Evolutionary conservation across 1,139 yeast genomes (phyloP), one percentile per base, ranked within the genome.

Genomic region (Candida mesenterica): DNA sequence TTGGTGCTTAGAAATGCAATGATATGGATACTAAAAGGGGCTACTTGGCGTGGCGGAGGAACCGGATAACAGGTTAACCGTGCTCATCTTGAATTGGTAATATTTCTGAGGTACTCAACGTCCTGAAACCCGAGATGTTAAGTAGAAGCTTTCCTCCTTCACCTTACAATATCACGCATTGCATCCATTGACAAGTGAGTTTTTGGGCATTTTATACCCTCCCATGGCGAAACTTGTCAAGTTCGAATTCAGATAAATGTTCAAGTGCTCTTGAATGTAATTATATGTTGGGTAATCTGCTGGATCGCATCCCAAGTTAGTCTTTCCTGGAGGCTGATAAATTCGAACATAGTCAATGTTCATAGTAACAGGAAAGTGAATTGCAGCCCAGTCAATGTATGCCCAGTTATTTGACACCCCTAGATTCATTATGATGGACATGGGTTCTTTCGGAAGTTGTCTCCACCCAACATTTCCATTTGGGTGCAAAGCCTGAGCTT

Each of bases 341-440:
- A 59, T 38, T n/a, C 64, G 41, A 18, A 59, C 55, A 35, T 55
- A 50, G 40, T 59, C 61, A 4, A 59, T 38, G 9, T 51, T 37
- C 56, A 59, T 53, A 13, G 42, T 44, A n/a, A 46, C 44, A 1
- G 64, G 64, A 41, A 58, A 59, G 6, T 38, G 32, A 12, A 59
- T 31, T n/a, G 55, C 29, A 4, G 53, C 46, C 64, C 64, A 59
- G 40, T 59, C 60, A 24, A 59, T 57, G 36, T 55, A 58, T 3
- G 62, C 61, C 64, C 64, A 59, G 34, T 43, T 54, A 36, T 58
- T 57, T 14, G 62, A 56, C 9, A 59, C 40, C 19, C 64, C 64
- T 40, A 57, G 45, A 36, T 59, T 59, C 55, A 59, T 47, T 30
- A 59, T 42, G 20, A 59, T 39, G 10, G 58, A 42, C 59, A 59